phyloP scores from a whole-genome alignment of 352 stramenopile species.

The Pythium sp. region DNA sequence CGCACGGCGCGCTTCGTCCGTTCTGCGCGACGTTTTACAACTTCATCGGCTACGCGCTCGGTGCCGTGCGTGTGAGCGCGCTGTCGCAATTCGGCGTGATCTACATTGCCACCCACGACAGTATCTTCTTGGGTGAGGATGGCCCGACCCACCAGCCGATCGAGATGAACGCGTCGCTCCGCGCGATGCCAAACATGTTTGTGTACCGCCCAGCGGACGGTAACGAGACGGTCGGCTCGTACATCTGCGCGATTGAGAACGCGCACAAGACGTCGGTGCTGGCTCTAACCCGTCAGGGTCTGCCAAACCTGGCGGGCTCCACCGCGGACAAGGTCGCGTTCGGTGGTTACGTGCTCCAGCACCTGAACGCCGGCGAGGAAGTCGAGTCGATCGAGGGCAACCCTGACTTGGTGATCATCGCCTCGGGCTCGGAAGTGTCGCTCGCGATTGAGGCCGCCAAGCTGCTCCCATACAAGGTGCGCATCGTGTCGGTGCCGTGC shows the following conservation, averaged over 20 bases:
- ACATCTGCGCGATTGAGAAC: slow-evolving; percentile 88
- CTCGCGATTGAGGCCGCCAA: slow-evolving; percentile 95
- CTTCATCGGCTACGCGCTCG: slow-evolving; percentile 98
- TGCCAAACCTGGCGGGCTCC: slow-evolving; percentile 90
- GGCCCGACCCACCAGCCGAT: slow-evolving; percentile 99
- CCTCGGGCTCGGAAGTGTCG: slow-evolving; percentile 95
- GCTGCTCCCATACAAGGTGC: slow-evolving; percentile 82
- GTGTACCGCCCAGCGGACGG: slow-evolving; percentile 97
- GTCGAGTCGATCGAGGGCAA: slow-evolving; percentile 64
- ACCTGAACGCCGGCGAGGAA: slow-evolving; percentile 76
- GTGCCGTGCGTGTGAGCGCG: slow-evolving; percentile 93
- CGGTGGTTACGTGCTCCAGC: slow-evolving; percentile 84
- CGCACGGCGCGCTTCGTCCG: slow-evolving; percentile 95
- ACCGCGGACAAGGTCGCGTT: slow-evolving; percentile 89
- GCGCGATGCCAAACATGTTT: slow-evolving; percentile 98
- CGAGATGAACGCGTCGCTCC: slow-evolving; percentile 96
- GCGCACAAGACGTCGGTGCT: slow-evolving; percentile 92
- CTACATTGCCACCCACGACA: slow-evolving; percentile 99
- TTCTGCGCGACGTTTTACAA: slow-evolving; percentile 99
- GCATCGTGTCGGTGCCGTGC: slow-evolving; percentile 97
- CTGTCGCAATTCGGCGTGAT: slow-evolving; percentile 95
- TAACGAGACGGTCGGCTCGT: slow-evolving; percentile 97
- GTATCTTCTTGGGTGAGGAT: slow-evolving; percentile 99
- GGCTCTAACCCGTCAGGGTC: slow-evolving; percentile 88
- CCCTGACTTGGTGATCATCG: slow-evolving; percentile 91